Base-by-base conservation (phyloP, 2,329 filamentous ascomycete genomes). In the Ophiocordyceps camponoti-saundersi region DNA sequence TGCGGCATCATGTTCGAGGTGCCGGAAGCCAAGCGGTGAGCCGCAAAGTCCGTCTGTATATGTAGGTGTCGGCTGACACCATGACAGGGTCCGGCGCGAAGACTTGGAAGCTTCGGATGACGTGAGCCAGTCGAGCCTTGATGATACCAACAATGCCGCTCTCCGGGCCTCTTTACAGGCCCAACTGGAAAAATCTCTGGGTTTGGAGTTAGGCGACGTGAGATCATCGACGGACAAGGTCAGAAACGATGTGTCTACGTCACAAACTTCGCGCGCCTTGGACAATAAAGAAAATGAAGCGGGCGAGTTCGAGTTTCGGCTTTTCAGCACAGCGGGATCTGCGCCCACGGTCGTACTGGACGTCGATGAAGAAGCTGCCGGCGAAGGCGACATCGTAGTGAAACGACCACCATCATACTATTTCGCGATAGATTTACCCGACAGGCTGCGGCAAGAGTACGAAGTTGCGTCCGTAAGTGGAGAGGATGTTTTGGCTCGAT, bases 261-360 rank as follows among this genome's bases (percentile, higher is more conserved):
- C 6, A 11, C n/a, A 2, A 40, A 6, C 7, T 20, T 11, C 29
- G 5, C 13, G 12, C 34, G 44, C 32, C n/a, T 20, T 7, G 15
- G 50, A 49, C 7, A 55, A 61, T 15, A 60, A 55, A 8, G 53
- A 52, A 7, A 54, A 60, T 12, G 64, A 69, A 44, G 18, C 41
- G 12, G 50, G 48, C 46, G 67, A 69, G 46, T 79, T 77, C 52
- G 66, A 71, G 47, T 80, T 80, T 55, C 67, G 73, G 10, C 67
- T 81, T 26, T 81, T 81, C 56, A 68, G 69, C 50, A 64, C 65
- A 42, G 61, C 69, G 18, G 61, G 59, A 6, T 60, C 65, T 2
- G 59, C 63, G 2, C 65, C 67, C 46, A 78, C 70, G 48, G 67
- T 81, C 18, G 59, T 77, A 2, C 62, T 80, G 18, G 61, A 66